phyloP scores from a whole-genome alignment of 192 early-diverging fungal species.

The Podila epicladia region DNA sequence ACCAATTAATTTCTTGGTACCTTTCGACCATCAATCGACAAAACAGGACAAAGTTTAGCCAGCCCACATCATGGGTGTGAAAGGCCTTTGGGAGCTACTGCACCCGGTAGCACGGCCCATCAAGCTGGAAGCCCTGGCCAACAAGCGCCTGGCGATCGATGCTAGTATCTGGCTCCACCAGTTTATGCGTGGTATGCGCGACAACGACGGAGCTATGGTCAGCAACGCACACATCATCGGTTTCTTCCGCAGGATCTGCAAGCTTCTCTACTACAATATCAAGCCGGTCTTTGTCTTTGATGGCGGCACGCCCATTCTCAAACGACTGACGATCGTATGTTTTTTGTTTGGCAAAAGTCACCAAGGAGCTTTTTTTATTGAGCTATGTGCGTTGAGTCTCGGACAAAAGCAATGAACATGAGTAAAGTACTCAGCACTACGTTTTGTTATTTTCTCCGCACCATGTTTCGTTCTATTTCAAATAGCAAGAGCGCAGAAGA shows the following conservation, averaged over 20 bases:
- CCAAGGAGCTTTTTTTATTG: background rate
- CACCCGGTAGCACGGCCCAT: slow-evolving; percentile 81
- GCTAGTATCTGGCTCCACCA: slow-evolving; percentile 99
- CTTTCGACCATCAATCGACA: too few species aligned
- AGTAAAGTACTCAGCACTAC: too few species aligned
- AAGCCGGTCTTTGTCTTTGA: slow-evolving; percentile 98
- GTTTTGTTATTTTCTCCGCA: background rate
- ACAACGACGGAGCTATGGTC: slow-evolving; percentile 85
- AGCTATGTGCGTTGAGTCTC: background rate
- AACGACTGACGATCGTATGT: slow-evolving; percentile 76
- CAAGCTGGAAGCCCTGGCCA: slow-evolving; percentile 80
- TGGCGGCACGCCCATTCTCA: slow-evolving; percentile 88
- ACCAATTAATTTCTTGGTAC: background rate
- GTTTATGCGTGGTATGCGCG: slow-evolving; percentile 94
- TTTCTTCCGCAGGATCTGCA: slow-evolving; percentile 94
- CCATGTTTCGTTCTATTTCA: background rate
- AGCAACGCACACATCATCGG: slow-evolving; percentile 90
- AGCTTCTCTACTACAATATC: slow-evolving; percentile 90
- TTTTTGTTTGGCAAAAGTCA: slow-evolving; percentile 1
- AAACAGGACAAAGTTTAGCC: too few species aligned
- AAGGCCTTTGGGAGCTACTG: slow-evolving; percentile 90
- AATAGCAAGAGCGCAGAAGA: slow-evolving; percentile 63
- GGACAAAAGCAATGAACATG: too few species aligned
- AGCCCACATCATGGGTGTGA: slow-evolving; percentile 83
- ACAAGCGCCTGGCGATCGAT: slow-evolving; percentile 88